Base-by-base conservation (phyloP, 2,329 filamentous ascomycete genomes). In the Daldinia sp. region DNA sequence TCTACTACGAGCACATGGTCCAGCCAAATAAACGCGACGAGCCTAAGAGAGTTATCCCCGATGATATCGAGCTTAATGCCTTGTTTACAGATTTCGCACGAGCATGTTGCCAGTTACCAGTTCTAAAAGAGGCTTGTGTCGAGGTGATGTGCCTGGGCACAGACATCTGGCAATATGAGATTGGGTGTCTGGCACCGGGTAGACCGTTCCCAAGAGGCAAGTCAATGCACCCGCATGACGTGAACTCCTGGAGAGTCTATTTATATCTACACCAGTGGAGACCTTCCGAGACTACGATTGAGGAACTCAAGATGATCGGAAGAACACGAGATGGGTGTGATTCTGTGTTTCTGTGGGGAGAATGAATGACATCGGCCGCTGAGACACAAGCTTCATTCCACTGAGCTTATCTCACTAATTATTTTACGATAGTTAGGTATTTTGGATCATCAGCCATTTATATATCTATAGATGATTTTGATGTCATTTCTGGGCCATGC, bases 221-320 rank as follows among this genome's bases (percentile, higher is more conserved):
- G 18, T 13, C 13, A 51, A 51, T 51, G 46, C 26, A 28, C 15
- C 4, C 26, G 15, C 26, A 51, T 33, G 26, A 51, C 7, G 18
- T 18, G 6, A 33, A 33, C 15, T 51, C 13, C 1, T 51, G 46
- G 46, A 51, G 46, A 18, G 46, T 51, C 15, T 33, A 51, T 30
- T 51, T 51, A 15, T 18, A 30, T 18, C 15, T 51, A 4, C 2
- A 33, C 26, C 26, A 18, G 6, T 51, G 46, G 46, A 28, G 26
- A 33, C 46, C 46, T 6, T 51, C 46, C 9, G 28, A 51, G 18
- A 18, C 13, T 33, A 51, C 26, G 9, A 9, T 33, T 51, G 46
- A 51, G 26, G 46, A 51, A 18, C 26, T 51, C 3, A 51, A 51
- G 28, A 51, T 51, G 46, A 51, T 51, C 26, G 46, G 46, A 33